Percentiles rank a stretch among this genome's conserved stretches.
phyloP scores from a whole-genome alignment of 495 filamentous ascomycete genomes.

The Penicillium maclennaniae region DNA sequence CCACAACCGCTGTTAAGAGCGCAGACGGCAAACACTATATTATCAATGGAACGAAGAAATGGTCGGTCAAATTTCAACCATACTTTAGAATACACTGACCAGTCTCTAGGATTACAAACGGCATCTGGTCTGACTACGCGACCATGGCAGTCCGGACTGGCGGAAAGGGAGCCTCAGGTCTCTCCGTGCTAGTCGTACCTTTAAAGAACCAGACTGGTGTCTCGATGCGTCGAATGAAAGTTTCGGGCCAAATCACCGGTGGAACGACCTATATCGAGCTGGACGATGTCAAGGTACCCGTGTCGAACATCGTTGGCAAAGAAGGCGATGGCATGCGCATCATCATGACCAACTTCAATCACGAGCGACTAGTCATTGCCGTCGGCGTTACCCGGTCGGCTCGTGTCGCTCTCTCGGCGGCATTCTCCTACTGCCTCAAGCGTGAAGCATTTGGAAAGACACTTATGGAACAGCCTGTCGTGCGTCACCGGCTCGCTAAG shows the following conservation, averaged over 20 bases:
- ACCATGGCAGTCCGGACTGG: conserved; percentile 77
- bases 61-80: conserved; percentile 32
- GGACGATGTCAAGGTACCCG: conserved; percentile 67
- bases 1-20: conserved; percentile 61
- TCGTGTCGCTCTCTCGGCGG: conserved; percentile 59
- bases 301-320: conserved; percentile 63
- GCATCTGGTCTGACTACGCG: conserved; percentile 68
- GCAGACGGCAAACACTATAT: conserved; percentile 64
- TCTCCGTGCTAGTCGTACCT: conserved; percentile 65
- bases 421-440: conserved; percentile 66
- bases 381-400: conserved; percentile 59
- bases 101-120: conserved; percentile 64
- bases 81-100: neutral
- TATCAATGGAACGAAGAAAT: conserved; percentile 76
- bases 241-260: conserved; percentile 54
- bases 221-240: conserved; percentile 59
- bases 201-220: conserved; percentile 61
- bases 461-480: conserved; percentile 69
- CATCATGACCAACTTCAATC: conserved; percentile 84
- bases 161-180: conserved; percentile 55
- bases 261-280: conserved; percentile 76
- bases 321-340: conserved; percentile 71
- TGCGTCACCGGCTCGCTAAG: conserved; percentile 67
- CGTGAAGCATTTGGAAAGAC: conserved; percentile 73
- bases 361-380: conserved; percentile 66